Evolutionary conservation across 2,329 filamentous ascomycete genomes (phyloP), one percentile per base, ranked within the genome.

Genomic region (Penicillium sp.): DNA sequence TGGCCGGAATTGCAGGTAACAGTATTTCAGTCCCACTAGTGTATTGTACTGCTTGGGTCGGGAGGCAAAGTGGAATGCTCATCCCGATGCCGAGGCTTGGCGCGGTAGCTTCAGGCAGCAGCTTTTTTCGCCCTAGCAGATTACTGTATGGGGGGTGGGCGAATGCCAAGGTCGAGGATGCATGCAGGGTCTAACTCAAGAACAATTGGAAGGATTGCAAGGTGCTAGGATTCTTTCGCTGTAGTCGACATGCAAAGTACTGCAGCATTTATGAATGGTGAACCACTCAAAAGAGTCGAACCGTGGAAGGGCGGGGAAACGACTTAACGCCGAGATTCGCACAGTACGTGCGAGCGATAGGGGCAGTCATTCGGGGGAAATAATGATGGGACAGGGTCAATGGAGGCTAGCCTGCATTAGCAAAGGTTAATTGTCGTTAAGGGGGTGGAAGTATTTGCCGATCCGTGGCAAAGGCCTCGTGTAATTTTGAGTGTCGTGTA

Each of bases 401-500:
- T 39, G 18, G 13, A 12, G 18, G 10, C 16, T 39, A 39, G 36
- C 9, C 18, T 39, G 18, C 15, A 39, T 10, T 13, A 39, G 16
- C 31, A 16, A 39, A 21, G 8, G 10, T 29, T 29, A 2, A 9
- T 21, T 39, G 16, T 39, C 16, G 16, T 39, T 2, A 39, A 6
- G 18, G 16, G 16, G 13, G 18, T 21, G 18, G 6, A 26, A 15
- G 2, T 26, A 16, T 26, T 13, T 26, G 41, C 41, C 24, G 41
- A 42, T 42, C 34, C 26, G 33, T 46, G 29, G 31, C 41, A 31
- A 44, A 43, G 18, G 3, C 10, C 10, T 45, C 36, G 46, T 41
- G 34, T 15, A 45, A 52, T 48, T n/a, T n/a, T 15, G 41, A 10
- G 15, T 33, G 57, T 64, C 64, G 49, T 52, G 63, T 68, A 68